Evolutionary conservation across 305 asterid species (phyloP).

Genomic region (Fraxinus nigra): DNA sequence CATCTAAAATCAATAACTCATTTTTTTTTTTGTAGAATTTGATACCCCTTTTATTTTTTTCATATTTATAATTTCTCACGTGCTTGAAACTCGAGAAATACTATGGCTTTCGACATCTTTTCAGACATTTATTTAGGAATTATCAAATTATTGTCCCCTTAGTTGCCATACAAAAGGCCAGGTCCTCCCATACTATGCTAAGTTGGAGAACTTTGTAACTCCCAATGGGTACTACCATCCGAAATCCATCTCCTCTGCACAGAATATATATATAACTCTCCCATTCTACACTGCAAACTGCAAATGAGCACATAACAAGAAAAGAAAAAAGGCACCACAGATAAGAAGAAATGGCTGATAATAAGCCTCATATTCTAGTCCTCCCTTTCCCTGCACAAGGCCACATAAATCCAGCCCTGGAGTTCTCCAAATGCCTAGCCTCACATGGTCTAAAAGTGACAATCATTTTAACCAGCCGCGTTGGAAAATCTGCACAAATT

Average conservation of each 20-base stretch:
- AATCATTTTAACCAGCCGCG: conserved; percentile 13
- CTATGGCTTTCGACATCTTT: neutral
- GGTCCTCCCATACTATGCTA: neutral
- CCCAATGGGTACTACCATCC: neutral
- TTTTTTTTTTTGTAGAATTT: too few species aligned
- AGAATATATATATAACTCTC: neutral
- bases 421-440: conserved; percentile 35
- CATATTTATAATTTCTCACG: neutral
- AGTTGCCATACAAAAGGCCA: neutral
- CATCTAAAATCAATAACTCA: neutral
- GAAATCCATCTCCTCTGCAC: neutral
- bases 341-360: conserved; percentile 10
- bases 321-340: neutral
- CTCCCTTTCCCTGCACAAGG: conserved; percentile 38
- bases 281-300: neutral
- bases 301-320: neutral
- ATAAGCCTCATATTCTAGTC: conserved; percentile 25
- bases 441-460: conserved; percentile 31
- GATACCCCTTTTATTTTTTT: neutral
- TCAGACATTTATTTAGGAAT: neutral
- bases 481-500: neutral
- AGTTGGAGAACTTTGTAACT: neutral
- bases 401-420: conserved; percentile 40
- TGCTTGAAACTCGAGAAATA: neutral
- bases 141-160: neutral